phyloP scores from a whole-genome alignment of 352 stramenopile genomes.

The Globisporangium nunn region DNA sequence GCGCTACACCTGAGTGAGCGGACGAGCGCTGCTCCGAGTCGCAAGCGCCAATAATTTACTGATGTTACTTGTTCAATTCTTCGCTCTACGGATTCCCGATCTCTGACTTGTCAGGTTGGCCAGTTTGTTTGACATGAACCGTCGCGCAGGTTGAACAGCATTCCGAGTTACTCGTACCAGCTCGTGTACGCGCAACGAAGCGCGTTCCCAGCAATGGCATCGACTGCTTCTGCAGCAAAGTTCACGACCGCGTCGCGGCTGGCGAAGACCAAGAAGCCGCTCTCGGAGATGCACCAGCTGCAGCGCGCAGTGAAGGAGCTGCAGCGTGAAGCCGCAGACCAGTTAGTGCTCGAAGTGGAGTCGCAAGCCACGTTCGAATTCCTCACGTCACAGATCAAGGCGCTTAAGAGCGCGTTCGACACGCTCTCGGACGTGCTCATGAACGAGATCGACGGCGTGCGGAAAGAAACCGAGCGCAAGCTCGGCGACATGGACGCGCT shows the following conservation, averaged over 20 bases:
- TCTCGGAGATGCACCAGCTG: constrained; percentile 78
- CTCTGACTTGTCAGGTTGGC: too few species aligned
- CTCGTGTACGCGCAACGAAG: too few species aligned
- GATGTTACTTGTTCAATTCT: too few species aligned
- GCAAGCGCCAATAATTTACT: too few species aligned
- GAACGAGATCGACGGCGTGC: constrained; percentile 59
- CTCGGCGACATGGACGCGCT: constrained; percentile 55
- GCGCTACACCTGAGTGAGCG: constrained; percentile 48
- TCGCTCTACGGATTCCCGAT: too few species aligned
- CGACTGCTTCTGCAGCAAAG: constrained; percentile 31
- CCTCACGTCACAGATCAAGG: constrained; percentile 66
- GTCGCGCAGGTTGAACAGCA: too few species aligned
- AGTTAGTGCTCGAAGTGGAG: constrained; percentile 69
- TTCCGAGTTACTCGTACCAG: too few species aligned
- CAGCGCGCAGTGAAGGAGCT: constrained; percentile 71
- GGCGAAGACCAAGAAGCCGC: constrained; percentile 75
- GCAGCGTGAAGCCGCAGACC: constrained; percentile 64
- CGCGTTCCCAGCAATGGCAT: constrained; percentile 21
- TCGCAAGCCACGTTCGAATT: constrained; percentile 83
- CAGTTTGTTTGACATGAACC: too few species aligned
- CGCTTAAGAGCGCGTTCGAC: constrained; percentile 66
- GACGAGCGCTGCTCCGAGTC: too few species aligned
- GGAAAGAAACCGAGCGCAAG: constrained; percentile 58
- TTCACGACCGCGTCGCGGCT: constrained; percentile 46
- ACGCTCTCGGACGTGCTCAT: constrained; percentile 77